A percentile compares a stretch with the other conserved stretches of the same genome.
phyloP scores from a whole-genome alignment of 169 alveolate species.

The Cyclospora cayetanensis region DNA sequence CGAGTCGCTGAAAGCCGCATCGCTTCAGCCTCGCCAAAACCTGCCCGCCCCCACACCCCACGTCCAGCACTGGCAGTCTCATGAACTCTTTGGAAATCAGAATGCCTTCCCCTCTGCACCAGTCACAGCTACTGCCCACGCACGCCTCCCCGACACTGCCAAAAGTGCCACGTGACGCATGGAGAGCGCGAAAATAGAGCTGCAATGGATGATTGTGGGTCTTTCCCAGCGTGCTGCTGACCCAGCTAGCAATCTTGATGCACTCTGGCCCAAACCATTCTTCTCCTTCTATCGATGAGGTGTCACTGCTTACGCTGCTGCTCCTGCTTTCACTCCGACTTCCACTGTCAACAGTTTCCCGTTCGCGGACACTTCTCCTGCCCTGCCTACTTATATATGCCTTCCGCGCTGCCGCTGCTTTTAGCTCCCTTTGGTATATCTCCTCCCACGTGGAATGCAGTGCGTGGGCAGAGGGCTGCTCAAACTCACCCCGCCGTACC shows the following conservation, averaged over 20 bases:
- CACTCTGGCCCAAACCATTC: conserved; percentile 71
- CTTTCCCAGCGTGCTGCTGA: not conserved
- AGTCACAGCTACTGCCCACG: not conserved
- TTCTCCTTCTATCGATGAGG: conserved; percentile 50
- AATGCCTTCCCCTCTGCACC: conserved; percentile 22
- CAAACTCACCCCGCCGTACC: too few species aligned
- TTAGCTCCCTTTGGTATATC: conserved; percentile 7
- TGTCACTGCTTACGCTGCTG: not conserved
- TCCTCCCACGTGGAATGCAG: conserved; percentile 60
- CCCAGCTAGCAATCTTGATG: conserved; percentile 44
- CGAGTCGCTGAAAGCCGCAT: conserved; percentile 42
- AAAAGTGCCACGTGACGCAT: not conserved
- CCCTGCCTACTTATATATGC: conserved; percentile 1
- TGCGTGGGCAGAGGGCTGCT: conserved; percentile 20
- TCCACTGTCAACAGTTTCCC: not conserved
- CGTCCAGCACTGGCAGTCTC: conserved; percentile 22
- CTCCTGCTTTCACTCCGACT: conserved; percentile 20
- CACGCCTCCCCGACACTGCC: not conserved
- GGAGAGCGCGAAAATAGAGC: not conserved
- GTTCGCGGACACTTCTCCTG: not conserved
- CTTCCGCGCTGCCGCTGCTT: not conserved
- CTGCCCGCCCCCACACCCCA: conserved; percentile 69
- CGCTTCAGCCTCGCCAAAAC: conserved; percentile 60
- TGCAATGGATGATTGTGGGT: not conserved
- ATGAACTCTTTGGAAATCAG: not conserved